These are phyloP conservation scores for Rhytidhysteron rufulum DNA, from an alignment of 2,329 filamentous ascomycete genomes.

Conservation along the genomic window DNA sequence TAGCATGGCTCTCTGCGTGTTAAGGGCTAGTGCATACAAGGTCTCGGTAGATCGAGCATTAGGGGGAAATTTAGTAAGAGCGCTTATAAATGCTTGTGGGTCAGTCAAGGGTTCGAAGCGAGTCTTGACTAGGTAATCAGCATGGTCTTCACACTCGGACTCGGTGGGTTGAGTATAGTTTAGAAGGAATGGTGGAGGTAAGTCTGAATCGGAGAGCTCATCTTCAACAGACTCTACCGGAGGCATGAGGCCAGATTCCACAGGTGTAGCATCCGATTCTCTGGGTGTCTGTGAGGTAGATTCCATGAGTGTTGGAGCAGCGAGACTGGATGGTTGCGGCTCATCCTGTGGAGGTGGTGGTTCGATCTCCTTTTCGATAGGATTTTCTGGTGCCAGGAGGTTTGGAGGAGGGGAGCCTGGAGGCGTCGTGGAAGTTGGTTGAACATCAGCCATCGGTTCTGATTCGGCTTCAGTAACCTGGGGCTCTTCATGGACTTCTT, in stretches of 20 bases:
- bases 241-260: conserved; percentile 16
- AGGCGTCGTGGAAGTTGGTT: conserved; percentile 9
- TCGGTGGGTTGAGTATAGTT: conserved; percentile 21
- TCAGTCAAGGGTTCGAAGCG: conserved; percentile 42
- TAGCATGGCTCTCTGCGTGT: conserved; percentile 50
- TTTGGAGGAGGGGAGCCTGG: conserved; percentile 17
- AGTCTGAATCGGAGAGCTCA: conserved; percentile 30
- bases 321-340: too few relatives aligned
- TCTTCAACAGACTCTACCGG: conserved; percentile 31
- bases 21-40: conserved; percentile 53
- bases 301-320: conserved; percentile 11
- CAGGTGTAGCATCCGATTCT: conserved; percentile 20
- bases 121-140: conserved; percentile 39
- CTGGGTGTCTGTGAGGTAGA: conserved; percentile 24
- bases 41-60: conserved; percentile 47
- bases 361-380: conserved; percentile 1
- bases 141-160: conserved; percentile 35
- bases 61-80: conserved; percentile 41
- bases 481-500: conserved; percentile 11
- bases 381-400: conserved; percentile 1
- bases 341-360: conserved; percentile 6
- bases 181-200: conserved; percentile 34
- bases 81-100: conserved; percentile 38
- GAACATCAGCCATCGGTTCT: background rate
- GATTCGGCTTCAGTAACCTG: conserved; percentile 9